These are phyloP conservation scores for Epithemia pelagica DNA, from an alignment of 108 stramenopile genomes.

Conservation along the genomic window DNA sequence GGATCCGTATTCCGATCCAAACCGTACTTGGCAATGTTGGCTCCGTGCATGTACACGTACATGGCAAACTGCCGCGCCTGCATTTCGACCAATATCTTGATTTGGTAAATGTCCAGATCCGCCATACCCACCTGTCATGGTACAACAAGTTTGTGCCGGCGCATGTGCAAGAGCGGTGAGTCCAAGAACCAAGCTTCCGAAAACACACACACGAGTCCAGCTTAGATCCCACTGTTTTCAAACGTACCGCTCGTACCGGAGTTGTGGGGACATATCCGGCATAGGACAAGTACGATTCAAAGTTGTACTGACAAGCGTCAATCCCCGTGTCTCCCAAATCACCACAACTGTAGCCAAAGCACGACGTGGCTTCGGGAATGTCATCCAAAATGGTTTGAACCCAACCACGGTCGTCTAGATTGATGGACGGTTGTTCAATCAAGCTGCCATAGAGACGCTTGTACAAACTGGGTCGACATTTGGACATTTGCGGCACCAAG, in stretches of 20 bases:
- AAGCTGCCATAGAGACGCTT: constrained; percentile 31
- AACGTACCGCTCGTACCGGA: constrained; percentile 26
- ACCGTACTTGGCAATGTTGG: constrained; percentile 42
- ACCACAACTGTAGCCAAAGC: background rate
- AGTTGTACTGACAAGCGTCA: background rate
- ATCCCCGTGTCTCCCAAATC: background rate
- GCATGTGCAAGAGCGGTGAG: too few species aligned
- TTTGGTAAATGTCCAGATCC: constrained; percentile 72
- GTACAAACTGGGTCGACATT: constrained; percentile 63
- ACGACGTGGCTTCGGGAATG: background rate
- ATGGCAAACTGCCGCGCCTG: constrained; percentile 41
- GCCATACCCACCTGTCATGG: constrained; percentile 1
- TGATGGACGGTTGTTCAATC: too few species aligned
- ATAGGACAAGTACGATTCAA: constrained; percentile 15
- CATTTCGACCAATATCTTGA: constrained; percentile 32
- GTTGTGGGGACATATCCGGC: constrained; percentile 54
- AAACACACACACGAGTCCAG: too few species aligned
- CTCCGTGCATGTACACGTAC: constrained; percentile 60
- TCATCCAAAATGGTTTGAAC: background rate
- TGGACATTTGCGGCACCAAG: constrained; percentile 68
- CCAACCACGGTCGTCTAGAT: background rate
- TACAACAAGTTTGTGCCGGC: background rate
- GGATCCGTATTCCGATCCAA: constrained; percentile 48
- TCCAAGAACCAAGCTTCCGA: too few species aligned
- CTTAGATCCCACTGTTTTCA: too few species aligned